phyloP scores from a whole-genome alignment of 495 filamentous ascomycete genomes.

The Amniculicola lignicola region DNA sequence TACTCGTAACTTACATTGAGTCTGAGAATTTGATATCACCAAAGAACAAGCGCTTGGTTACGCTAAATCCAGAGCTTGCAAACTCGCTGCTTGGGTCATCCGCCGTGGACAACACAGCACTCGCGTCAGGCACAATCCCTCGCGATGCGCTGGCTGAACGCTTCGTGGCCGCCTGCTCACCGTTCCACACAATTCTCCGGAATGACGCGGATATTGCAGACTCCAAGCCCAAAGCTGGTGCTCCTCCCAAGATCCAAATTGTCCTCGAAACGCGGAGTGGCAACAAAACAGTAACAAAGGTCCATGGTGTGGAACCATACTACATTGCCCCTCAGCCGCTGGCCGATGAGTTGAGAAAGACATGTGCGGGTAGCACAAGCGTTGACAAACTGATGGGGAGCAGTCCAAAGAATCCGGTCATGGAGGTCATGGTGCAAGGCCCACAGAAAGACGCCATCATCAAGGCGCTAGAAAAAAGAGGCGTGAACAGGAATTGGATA shows the following conservation, averaged over 20 bases:
- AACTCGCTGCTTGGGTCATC: constrained; percentile 56
- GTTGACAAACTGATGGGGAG: constrained; percentile 59
- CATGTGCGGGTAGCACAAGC: constrained; percentile 67
- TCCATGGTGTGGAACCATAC: constrained; percentile 62
- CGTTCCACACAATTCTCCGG: constrained; percentile 59
- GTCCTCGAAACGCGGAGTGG: constrained; percentile 63
- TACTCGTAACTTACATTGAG: constrained; percentile 53
- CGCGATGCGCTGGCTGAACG: constrained; percentile 64
- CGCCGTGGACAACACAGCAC: constrained; percentile 53
- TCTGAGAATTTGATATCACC: constrained; percentile 48
- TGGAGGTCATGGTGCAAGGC: constrained; percentile 71
- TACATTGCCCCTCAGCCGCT: constrained; percentile 58
- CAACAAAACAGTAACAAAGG: constrained; percentile 65
- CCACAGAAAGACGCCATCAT: constrained; percentile 61
- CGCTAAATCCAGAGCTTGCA: constrained; percentile 60
- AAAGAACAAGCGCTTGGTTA: constrained; percentile 63
- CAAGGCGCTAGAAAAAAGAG: constrained; percentile 59
- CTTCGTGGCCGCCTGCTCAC: constrained; percentile 50
- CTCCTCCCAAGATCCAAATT: constrained; percentile 58
- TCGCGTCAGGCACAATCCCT: constrained; percentile 58
- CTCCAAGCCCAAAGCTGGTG: constrained; percentile 62
- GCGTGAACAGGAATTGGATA: constrained; percentile 61
- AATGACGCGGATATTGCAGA: constrained; percentile 47
- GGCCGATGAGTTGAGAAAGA: constrained; percentile 68
- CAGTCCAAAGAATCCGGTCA: constrained; percentile 58